These are phyloP conservation scores for Tieghemostelium lacteum DNA, from an alignment of 78 protist species.

Conservation along the genomic window DNA sequence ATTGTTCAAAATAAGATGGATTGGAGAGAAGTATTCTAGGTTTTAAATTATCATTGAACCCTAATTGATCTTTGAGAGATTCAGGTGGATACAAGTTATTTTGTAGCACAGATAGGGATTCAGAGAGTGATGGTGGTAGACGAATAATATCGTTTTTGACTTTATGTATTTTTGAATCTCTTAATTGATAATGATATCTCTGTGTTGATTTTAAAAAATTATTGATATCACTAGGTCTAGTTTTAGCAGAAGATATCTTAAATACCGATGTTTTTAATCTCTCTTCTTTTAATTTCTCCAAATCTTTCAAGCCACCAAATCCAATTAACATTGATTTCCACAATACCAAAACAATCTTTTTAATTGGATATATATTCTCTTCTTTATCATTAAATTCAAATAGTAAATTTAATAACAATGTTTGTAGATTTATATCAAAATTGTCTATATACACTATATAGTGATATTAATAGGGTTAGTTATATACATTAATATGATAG, in stretches of 20 bases:
- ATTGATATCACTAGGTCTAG: slow-evolving; percentile 24
- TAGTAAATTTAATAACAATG: background rate
- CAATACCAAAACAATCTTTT: slow-evolving; percentile 54
- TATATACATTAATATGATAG: background rate
- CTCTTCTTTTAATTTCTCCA: slow-evolving; percentile 7
- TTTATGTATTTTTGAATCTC: slow-evolving; percentile 20
- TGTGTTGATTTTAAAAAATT: slow-evolving; percentile 48
- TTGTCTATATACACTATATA: background rate
- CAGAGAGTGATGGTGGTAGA: slow-evolving; percentile 41
- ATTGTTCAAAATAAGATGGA: slow-evolving; percentile 33
- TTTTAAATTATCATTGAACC: background rate
- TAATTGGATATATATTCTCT: slow-evolving; percentile 57
- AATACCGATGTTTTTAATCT: slow-evolving; percentile 4
- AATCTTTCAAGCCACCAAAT: slow-evolving; percentile 33
- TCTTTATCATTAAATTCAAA: slow-evolving; percentile 43
- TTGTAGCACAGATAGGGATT: slow-evolving; percentile 46
- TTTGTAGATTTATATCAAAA: background rate
- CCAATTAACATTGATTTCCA: slow-evolving; percentile 26
- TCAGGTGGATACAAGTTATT: slow-evolving; percentile 57
- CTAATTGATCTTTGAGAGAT: slow-evolving; percentile 37
- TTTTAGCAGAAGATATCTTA: slow-evolving; percentile 34
- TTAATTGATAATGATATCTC: slow-evolving; percentile 36
- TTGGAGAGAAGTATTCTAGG: background rate
- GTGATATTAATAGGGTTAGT: background rate
- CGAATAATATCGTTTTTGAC: slow-evolving; percentile 31